Percentiles rank a stretch among this genome's conserved stretches.
Conservation (phyloP, 169 alveolate genomes). For the Cryptosporidium felis region DNA sequence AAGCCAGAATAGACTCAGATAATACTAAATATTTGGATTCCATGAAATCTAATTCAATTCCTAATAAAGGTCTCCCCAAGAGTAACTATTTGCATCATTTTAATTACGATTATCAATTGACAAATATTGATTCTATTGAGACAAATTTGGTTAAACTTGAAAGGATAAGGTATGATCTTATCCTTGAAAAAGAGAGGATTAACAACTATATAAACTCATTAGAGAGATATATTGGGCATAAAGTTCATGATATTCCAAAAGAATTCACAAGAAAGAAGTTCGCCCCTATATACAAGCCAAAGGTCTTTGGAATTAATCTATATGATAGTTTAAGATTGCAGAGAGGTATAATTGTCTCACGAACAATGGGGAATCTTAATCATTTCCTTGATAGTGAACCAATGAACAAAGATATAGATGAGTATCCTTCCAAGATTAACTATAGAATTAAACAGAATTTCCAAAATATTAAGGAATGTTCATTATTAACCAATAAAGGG, state of each 20-base stretch:
- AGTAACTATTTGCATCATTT: slow-evolving; percentile 17
- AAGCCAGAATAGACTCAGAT: background rate
- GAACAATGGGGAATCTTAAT: slow-evolving; percentile 17
- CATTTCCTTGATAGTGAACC: slow-evolving; percentile 5
- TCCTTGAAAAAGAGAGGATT: slow-evolving; percentile 27
- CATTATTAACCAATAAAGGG: slow-evolving; percentile 36
- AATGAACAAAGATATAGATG: background rate
- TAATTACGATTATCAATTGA: slow-evolving; percentile 31
- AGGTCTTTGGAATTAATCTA: slow-evolving; percentile 14
- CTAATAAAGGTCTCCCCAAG: background rate
- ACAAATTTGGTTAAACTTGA: slow-evolving; percentile 23
- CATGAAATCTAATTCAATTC: background rate
- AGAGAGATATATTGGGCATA: slow-evolving; percentile 16
- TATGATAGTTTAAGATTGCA: background rate
- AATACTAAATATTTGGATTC: background rate
- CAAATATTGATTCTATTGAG: slow-evolving; percentile 9
- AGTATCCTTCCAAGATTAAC: slow-evolving; percentile 12
- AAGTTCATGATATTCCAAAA: slow-evolving; percentile 41
- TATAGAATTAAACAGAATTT: background rate
- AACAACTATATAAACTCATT: background rate
- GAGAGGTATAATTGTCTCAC: background rate
- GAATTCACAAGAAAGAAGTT: background rate
- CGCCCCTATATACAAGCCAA: slow-evolving; percentile 35
- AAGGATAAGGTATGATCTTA: slow-evolving; percentile 25
- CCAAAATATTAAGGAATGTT: slow-evolving; percentile 20